Conservation (phyloP, 768 basidiomycete genomes). For the Lepiota brunneoincarnata region DNA sequence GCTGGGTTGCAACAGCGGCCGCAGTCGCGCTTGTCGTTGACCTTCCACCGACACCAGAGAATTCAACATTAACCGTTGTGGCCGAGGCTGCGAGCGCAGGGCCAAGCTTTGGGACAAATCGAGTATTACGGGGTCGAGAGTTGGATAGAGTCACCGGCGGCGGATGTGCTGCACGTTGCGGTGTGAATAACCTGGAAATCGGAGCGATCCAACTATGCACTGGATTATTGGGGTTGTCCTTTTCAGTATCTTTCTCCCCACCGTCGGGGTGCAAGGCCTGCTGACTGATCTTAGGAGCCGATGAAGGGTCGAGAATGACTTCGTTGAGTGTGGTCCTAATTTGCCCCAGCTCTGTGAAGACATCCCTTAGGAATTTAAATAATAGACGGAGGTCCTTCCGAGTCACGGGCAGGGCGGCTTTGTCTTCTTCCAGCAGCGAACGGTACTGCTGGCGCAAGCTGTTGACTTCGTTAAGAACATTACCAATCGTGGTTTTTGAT, state of each 20-base stretch:
- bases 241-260: not conserved
- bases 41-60: slow-evolving; percentile 63
- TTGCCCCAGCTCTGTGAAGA: slow-evolving; percentile 79
- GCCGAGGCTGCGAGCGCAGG: slow-evolving; percentile 85
- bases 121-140: slow-evolving; percentile 30
- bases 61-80: slow-evolving; percentile 96
- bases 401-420: slow-evolving; percentile 55
- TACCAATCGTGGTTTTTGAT: slow-evolving; percentile 75
- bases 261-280: slow-evolving; percentile 41
- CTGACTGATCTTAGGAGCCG: slow-evolving; percentile 71
- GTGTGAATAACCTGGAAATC: slow-evolving; percentile 72
- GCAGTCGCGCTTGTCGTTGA: slow-evolving; percentile 37
- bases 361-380: slow-evolving; percentile 82
- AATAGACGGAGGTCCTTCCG: slow-evolving; percentile 80
- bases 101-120: slow-evolving; percentile 73
- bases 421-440: slow-evolving; percentile 71
- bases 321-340: slow-evolving; percentile 85
- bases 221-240: slow-evolving; percentile 46
- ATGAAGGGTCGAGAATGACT: slow-evolving; percentile 81
- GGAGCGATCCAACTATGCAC: slow-evolving; percentile 80
- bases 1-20: slow-evolving; percentile 16
- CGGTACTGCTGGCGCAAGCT: slow-evolving; percentile 75
- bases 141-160: slow-evolving; percentile 16
- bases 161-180: slow-evolving; percentile 22
- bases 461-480: slow-evolving; percentile 67